phyloP scores from a whole-genome alignment of 1,284 basidiomycete genomes.

The Marasmius tenuissimus region DNA sequence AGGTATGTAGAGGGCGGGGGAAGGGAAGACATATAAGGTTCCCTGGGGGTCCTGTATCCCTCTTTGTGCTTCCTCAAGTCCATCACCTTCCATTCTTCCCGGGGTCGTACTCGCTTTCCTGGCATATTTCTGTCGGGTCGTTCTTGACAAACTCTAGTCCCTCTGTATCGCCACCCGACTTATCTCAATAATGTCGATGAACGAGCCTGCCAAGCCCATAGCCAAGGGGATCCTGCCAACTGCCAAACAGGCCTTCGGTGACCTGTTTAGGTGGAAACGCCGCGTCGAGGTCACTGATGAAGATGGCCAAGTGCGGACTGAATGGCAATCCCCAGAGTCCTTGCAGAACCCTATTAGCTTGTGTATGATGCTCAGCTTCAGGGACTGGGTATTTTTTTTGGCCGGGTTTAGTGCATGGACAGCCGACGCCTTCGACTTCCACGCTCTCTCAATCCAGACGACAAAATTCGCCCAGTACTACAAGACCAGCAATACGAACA shows the following conservation, averaged over 20 bases:
- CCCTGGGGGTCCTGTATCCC: too few species aligned
- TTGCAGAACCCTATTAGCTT: constrained; percentile 1
- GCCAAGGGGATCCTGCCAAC: constrained; percentile 5
- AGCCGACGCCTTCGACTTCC: constrained; percentile 8
- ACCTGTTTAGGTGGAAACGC: constrained; percentile 3
- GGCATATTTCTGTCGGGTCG: too few species aligned
- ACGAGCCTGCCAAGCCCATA: constrained; percentile 6
- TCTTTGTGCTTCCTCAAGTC: too few species aligned
- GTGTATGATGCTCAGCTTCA: not conserved
- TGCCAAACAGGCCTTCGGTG: not conserved
- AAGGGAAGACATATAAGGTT: too few species aligned
- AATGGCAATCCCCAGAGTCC: constrained; percentile 3
- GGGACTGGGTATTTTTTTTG: constrained; percentile 4
- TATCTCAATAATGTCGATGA: not conserved
- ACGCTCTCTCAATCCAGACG: constrained; percentile 5
- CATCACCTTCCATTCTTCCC: too few species aligned
- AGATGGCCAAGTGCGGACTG: constrained; percentile 1
- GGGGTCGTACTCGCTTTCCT: too few species aligned
- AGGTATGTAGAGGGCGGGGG: too few species aligned
- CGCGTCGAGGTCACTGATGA: constrained; percentile 5
- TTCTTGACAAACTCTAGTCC: too few species aligned
- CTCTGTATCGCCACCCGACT: not conserved
- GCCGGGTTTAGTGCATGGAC: constrained; percentile 5
- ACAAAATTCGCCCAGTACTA: constrained; percentile 2
- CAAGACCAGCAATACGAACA: not conserved